Evolutionary conservation across 495 filamentous ascomycete species (phyloP), one percentile per base, ranked within the genome.

Genomic region (Rhizodiscina lignyota): DNA sequence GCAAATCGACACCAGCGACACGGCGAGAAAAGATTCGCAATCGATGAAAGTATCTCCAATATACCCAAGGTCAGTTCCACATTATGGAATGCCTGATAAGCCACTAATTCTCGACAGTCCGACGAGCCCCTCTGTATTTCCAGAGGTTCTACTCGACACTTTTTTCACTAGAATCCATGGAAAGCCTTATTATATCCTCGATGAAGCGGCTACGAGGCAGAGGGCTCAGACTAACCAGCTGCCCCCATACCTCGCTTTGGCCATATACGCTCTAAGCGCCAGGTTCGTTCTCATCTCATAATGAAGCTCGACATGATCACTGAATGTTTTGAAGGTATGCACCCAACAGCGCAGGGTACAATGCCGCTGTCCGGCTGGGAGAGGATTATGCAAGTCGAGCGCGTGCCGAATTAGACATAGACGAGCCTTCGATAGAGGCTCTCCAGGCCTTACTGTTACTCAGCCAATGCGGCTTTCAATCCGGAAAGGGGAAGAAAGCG

Each of bases 401-500:
- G 17, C 67, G 79, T 26, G 58, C 58, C 8, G 72, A 76, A 48
- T 62, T 87, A 11, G 80, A 87, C 55, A 67, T 70, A 13, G 83
- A 87, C 40, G 76, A 83, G 42, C 82, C 82, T 5, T 75, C 72
- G 0, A 68, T 86, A 29, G 82, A 87, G 50, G 63, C 66, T 20
- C 55, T 86, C 4, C 82, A 91, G 49, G 62, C 79, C 4, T 62
- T 85, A 8, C 52, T 91, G 32, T 62, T 91, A n/a, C 67, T 91
- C 1, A 72, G 72, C 2, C 74, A 76, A 47, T 72, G 77, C 2
- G 81, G 71, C 46, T 83, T 74, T 32, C 81, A 79, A 13, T 63
- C 71, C 18, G 80, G 82, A n/a, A 70, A 77, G 43, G 77, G 82
- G 17, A 86, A 80, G 59, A 84, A 79, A 52, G 74, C 78, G 1